A percentile compares a stretch with the other conserved stretches of the same genome.
Conservation (phyloP, 2,329 filamentous ascomycete species). For the Metarhizium guizhouense region DNA sequence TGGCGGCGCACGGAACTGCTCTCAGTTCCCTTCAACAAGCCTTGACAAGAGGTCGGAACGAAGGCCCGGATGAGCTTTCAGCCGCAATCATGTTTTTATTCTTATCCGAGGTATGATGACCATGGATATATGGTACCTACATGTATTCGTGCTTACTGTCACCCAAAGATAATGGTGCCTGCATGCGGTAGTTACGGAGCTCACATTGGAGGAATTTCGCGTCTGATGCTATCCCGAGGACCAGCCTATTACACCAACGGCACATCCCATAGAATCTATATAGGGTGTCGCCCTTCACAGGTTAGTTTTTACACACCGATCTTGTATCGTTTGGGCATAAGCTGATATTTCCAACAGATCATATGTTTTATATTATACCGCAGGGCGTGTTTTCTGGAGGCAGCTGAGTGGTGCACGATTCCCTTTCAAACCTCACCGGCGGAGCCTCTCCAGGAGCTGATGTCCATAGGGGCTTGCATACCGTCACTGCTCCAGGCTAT, state of each 20-base stretch:
- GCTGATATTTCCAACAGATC: slow-evolving; percentile 13
- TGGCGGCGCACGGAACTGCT: slow-evolving; percentile 20
- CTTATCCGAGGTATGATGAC: slow-evolving; percentile 14
- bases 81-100: slow-evolving; percentile 28
- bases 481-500: slow-evolving; percentile 18
- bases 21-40: slow-evolving; percentile 18
- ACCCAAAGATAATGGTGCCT: background rate
- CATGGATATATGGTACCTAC: background rate
- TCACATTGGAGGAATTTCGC: slow-evolving; percentile 25
- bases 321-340: too few species aligned
- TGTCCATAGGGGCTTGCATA: slow-evolving; percentile 15
- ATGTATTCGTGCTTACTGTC: background rate
- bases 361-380: slow-evolving; percentile 20
- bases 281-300: slow-evolving; percentile 29
- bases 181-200: slow-evolving; percentile 10
- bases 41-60: background rate
- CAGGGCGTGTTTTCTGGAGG: slow-evolving; percentile 21
- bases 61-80: slow-evolving; percentile 14
- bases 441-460: slow-evolving; percentile 23
- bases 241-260: slow-evolving; percentile 22
- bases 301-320: slow-evolving; percentile 14
- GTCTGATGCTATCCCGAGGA: slow-evolving; percentile 21
- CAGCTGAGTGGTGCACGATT: slow-evolving; percentile 17
- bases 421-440: slow-evolving; percentile 19
- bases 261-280: slow-evolving; percentile 26